A percentile compares a stretch with the other conserved stretches of the same genome.
Evolutionary conservation across 805 yeast species (phyloP).

Genomic region (Wickerhamiella qilinensis): DNA sequence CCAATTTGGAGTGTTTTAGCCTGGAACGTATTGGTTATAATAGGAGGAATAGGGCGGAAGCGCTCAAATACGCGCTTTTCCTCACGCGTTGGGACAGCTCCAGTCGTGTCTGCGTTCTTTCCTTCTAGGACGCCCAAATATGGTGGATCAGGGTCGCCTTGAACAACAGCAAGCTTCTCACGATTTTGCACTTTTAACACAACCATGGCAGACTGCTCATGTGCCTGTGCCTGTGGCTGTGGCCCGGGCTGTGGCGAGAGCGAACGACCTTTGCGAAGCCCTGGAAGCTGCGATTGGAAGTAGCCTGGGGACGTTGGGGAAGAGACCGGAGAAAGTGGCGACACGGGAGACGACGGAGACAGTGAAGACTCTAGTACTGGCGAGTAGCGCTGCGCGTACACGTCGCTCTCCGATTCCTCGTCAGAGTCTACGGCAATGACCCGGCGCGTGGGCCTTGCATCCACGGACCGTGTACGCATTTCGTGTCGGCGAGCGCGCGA

Average conservation of each 20-base stretch:
- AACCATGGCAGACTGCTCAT: background rate
- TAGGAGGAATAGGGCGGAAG: conserved; percentile 11
- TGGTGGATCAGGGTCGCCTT: conserved; percentile 32
- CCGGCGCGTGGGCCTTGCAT: background rate
- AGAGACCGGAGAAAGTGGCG: background rate
- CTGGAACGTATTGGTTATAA: conserved; percentile 19
- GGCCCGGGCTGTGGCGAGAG: too few species aligned
- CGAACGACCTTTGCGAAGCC: too few species aligned
- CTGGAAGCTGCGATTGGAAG: too few species aligned
- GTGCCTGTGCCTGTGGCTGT: too few species aligned
- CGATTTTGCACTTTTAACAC: background rate
- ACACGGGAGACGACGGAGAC: background rate
- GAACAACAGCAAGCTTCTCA: background rate
- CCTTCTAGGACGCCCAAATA: conserved; percentile 48
- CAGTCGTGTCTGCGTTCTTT: conserved; percentile 40
- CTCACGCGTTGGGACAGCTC: conserved; percentile 40
- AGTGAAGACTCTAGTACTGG: background rate
- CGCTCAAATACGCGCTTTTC: conserved; percentile 36
- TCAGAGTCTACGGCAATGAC: background rate
- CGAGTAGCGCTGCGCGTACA: background rate
- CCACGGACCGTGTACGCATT: background rate
- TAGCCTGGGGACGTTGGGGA: background rate
- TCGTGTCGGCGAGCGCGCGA: background rate
- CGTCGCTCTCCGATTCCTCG: background rate
- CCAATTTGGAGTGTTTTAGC: conserved; percentile 56